Evolutionary conservation across 1,284 basidiomycete species (phyloP), one percentile per base, ranked within the genome.

Genomic region (Veloboletus limbatus): DNA sequence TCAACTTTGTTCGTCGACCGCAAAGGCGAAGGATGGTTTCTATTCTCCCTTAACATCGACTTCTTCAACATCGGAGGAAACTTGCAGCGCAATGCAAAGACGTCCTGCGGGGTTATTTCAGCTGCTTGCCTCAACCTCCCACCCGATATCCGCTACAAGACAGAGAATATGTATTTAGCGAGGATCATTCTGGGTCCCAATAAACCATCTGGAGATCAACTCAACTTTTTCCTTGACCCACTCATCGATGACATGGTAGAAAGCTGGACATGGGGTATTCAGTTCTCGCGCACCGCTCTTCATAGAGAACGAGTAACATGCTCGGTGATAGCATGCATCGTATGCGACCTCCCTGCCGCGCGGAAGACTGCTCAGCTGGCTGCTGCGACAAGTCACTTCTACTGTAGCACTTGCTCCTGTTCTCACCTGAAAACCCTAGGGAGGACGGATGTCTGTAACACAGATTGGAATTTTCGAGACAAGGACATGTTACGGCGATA

Each of bases 321-420:
- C 8, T 48, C 52, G 1, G 57, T 57, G 0, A 16, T 69, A 7
- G 49, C 57, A 3, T 54, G 56, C 22, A 22, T 58, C 0, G 54
- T 73, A 0, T 67, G 61, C 31, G 67, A 74, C 50, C 56, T 73
- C 14, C 64, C 59, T 0, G 70, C 66, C 2, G 60, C 63, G 2
- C 48, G 65, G 3, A 65, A 73, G 43, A 39, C 54, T 17, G 44
- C 28, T 0, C 55, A 49, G n/a, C 2, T 54, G 7, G 39, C 38
- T 9, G 21, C 3, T 1, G 4, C 24, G 1, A 52, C 11, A 1
- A 52, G 50, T 11, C 47, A 56, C 6, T 54, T 62, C 32, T 69
- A 68, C 41, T 75, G 72, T 34, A 62, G 60, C 1, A 45, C 60
- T 5, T 72, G 71, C 47, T 42, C 58, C 8, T 53, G 46, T 18